Percentiles rank a stretch among this genome's conserved stretches.
Evolutionary conservation across 2,329 filamentous ascomycete species (phyloP).

Genomic region (Aspergillus quadrilineatus): DNA sequence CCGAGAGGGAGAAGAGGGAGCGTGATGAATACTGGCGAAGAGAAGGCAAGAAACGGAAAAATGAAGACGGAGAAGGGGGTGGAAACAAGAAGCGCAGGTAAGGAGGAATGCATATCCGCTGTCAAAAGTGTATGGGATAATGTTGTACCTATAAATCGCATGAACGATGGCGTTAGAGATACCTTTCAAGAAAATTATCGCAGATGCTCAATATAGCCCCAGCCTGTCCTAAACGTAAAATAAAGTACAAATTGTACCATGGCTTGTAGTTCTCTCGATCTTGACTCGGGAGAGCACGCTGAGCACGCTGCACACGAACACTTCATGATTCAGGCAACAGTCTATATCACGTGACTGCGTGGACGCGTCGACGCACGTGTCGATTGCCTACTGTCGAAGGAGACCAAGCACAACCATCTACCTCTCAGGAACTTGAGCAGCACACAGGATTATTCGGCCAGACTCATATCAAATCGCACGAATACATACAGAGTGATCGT

Average conservation of each 20-base stretch:
- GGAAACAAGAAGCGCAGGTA: constrained; percentile 47
- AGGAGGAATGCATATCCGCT: constrained; percentile 28
- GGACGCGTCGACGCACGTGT: constrained; percentile 27
- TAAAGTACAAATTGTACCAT: too few species aligned
- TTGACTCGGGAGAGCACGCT: too few species aligned
- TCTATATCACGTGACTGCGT: constrained; percentile 32
- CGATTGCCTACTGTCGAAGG: neutral
- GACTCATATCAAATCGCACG: neutral
- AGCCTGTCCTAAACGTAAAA: neutral
- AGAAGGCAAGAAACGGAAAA: constrained; percentile 78
- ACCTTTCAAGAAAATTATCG: constrained; percentile 9
- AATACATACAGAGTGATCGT: neutral
- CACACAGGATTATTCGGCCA: neutral
- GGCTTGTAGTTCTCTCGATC: too few species aligned
- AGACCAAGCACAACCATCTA: neutral
- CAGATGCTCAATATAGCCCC: neutral
- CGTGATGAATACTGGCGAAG: constrained; percentile 88
- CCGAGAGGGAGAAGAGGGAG: constrained; percentile 83
- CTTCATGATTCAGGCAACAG: neutral
- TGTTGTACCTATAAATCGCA: constrained; percentile 24
- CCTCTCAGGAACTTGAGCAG: neutral
- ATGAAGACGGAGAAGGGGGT: constrained; percentile 53
- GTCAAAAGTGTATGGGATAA: constrained; percentile 20
- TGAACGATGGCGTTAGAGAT: constrained; percentile 26
- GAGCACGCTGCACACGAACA: neutral